Conservation (phyloP, 2,329 filamentous ascomycete genomes). For the Plenodomus biglobosus region DNA sequence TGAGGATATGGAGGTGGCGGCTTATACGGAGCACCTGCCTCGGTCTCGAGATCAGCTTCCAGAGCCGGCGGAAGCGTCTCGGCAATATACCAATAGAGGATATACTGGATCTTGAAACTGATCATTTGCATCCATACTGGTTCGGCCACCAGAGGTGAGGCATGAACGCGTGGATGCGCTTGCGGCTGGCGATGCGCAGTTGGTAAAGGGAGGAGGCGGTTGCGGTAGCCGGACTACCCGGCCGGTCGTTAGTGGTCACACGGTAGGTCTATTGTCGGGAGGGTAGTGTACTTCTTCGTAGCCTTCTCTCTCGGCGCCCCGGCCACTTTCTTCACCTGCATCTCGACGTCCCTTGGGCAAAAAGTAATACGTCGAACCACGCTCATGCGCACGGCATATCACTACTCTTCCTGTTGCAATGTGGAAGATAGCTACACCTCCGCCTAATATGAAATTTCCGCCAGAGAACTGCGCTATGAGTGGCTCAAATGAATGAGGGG, state of each 20-base stretch:
- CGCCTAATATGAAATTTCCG: slow-evolving; percentile 34
- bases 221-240: slow-evolving; percentile 50
- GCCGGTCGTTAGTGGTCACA: neutral
- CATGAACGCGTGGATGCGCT: slow-evolving; percentile 33
- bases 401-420: slow-evolving; percentile 50
- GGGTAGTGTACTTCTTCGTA: slow-evolving; percentile 49
- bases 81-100: slow-evolving; percentile 52
- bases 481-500: slow-evolving; percentile 13
- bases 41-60: slow-evolving; percentile 29
- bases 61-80: slow-evolving; percentile 49
- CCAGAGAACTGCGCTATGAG: slow-evolving; percentile 32
- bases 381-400: slow-evolving; percentile 49
- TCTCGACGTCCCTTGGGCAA: slow-evolving; percentile 54
- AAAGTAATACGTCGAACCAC: slow-evolving; percentile 47
- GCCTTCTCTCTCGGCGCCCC: slow-evolving; percentile 52
- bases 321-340: slow-evolving; percentile 48
- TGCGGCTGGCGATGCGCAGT: slow-evolving; percentile 49
- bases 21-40: slow-evolving; percentile 36
- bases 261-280: neutral
- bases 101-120: slow-evolving; percentile 47
- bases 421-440: slow-evolving; percentile 55
- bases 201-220: slow-evolving; percentile 52
- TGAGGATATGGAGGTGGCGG: slow-evolving; percentile 43
- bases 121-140: slow-evolving; percentile 52
- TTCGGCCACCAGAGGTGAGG: slow-evolving; percentile 43